Evolutionary conservation across 108 stramenopile species (phyloP).

Genomic region (Cyclotella atomus): DNA sequence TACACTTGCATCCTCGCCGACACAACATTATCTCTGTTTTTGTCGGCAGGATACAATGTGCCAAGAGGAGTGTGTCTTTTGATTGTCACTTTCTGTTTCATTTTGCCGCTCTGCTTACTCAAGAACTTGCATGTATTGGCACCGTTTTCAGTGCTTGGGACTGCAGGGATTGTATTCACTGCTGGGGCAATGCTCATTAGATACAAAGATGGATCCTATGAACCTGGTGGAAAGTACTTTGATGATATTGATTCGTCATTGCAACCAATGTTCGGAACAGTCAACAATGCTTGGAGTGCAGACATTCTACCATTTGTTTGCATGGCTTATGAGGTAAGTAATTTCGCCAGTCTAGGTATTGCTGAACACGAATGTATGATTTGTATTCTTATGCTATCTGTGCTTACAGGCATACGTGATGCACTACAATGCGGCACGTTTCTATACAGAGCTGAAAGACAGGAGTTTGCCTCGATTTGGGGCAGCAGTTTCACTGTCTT

Average conservation of each 20-base stretch:
- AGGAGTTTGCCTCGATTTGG: conserved; percentile 5
- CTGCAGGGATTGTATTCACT: neutral
- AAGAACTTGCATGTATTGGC: conserved; percentile 7
- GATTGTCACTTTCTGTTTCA: neutral
- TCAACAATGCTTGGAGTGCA: neutral
- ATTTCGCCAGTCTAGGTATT: too few species aligned
- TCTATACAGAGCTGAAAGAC: conserved; percentile 2
- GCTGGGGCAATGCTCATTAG: neutral
- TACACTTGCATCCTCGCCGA: neutral
- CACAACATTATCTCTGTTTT: neutral
- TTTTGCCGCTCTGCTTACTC: neutral
- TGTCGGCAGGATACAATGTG: conserved; percentile 1
- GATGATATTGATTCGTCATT: neutral
- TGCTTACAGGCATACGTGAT: neutral
- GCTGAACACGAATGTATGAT: neutral
- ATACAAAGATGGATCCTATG: neutral
- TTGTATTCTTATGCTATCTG: neutral
- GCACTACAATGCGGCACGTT: conserved; percentile 1
- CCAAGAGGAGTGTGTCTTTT: neutral
- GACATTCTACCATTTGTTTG: neutral
- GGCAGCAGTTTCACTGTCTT: neutral
- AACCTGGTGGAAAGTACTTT: conserved; percentile 5
- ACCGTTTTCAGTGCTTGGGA: conserved; percentile 7
- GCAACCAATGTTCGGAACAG: neutral
- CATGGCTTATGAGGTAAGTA: neutral